These are phyloP conservation scores for Phytophthora boehmeriae DNA, from an alignment of 352 stramenopile genomes.

Conservation along the genomic window DNA sequence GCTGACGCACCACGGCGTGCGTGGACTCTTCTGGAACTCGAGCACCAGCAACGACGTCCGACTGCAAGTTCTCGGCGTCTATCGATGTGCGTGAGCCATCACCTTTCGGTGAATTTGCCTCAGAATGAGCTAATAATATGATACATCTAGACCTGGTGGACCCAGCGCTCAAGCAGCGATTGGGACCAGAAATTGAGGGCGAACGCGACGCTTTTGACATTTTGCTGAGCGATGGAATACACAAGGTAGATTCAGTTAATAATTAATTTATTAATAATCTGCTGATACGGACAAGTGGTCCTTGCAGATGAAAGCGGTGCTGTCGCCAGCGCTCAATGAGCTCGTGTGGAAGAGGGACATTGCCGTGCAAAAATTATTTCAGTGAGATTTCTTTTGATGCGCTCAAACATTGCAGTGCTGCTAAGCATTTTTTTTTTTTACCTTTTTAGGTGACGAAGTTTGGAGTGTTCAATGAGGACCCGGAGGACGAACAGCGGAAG, in stretches of 20 bases:
- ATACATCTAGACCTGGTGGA: slow-evolving; percentile 52
- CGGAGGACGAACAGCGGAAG: slow-evolving; percentile 4
- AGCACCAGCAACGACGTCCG: slow-evolving; percentile 6
- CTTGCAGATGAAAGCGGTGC: slow-evolving; percentile 48
- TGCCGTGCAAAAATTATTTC: slow-evolving; percentile 33
- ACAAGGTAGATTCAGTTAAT: slow-evolving; percentile 31
- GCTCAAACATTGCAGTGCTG: no score
- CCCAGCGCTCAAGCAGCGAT: slow-evolving; percentile 39
- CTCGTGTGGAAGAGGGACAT: slow-evolving; percentile 50
- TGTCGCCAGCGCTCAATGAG: slow-evolving; percentile 41
- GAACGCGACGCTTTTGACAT: slow-evolving; percentile 62
- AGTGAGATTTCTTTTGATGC: no score
- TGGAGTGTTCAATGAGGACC: slow-evolving; percentile 30
- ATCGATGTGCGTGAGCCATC: slow-evolving; percentile 48
- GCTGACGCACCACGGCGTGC: slow-evolving; percentile 49
- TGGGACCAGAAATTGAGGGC: slow-evolving; percentile 25
- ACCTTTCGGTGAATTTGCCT: no score
- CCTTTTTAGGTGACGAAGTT: slow-evolving; percentile 33
- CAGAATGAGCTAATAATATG: no score
- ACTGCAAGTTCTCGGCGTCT: slow-evolving; percentile 62
- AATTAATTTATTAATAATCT: background rate
- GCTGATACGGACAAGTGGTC: no score
- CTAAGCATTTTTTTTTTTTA: background rate
- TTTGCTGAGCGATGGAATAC: slow-evolving; percentile 60
- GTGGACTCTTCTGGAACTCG: slow-evolving; percentile 28